A percentile compares a stretch with the other conserved stretches of the same genome.
Evolutionary conservation across 495 filamentous ascomycete genomes (phyloP).

Genomic region (Acidiella bohemica): DNA sequence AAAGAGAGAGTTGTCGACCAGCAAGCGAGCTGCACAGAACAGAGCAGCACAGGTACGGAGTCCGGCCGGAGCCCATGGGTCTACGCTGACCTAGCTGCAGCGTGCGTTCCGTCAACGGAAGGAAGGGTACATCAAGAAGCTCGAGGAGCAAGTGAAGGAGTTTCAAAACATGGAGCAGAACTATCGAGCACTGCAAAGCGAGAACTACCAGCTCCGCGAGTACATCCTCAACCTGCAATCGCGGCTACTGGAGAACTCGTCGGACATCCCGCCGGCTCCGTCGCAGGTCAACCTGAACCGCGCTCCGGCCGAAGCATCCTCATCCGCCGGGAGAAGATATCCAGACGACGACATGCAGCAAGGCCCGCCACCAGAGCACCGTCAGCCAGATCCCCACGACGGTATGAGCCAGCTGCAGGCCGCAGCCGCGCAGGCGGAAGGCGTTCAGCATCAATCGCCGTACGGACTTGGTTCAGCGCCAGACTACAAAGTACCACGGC

Average conservation of each 20-base stretch:
- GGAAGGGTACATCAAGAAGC: conserved; percentile 92
- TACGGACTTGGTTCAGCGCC: conserved; percentile 10
- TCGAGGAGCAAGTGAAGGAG: conserved; percentile 81
- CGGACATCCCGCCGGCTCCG: conserved; percentile 73
- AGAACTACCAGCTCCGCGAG: conserved; percentile 81
- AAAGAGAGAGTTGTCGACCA: conserved; percentile 84
- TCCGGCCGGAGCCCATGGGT: conserved; percentile 5
- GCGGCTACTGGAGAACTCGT: conserved; percentile 69
- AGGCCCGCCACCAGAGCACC: not conserved
- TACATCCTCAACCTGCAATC: conserved; percentile 85
- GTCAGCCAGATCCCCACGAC: conserved; percentile 1
- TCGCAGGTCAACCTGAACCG: conserved; percentile 40
- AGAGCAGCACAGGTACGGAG: conserved; percentile 91
- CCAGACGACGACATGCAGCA: not conserved
- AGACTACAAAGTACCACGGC: not conserved
- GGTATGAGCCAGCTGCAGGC: conserved; percentile 17
- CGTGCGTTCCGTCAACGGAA: conserved; percentile 95
- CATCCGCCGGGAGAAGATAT: conserved; percentile 1
- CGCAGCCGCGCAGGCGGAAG: conserved; percentile 19
- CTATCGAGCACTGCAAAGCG: conserved; percentile 60
- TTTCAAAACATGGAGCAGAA: conserved; percentile 53
- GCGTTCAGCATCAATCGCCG: conserved; percentile 7
- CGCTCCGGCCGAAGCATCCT: conserved; percentile 2
- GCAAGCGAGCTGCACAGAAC: conserved; percentile 93
- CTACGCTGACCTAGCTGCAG: conserved; percentile 35